Percentiles rank a stretch among this genome's conserved stretches.
Conservation (phyloP, 139 green algal genomes). For the Chlorella sp. region DNA sequence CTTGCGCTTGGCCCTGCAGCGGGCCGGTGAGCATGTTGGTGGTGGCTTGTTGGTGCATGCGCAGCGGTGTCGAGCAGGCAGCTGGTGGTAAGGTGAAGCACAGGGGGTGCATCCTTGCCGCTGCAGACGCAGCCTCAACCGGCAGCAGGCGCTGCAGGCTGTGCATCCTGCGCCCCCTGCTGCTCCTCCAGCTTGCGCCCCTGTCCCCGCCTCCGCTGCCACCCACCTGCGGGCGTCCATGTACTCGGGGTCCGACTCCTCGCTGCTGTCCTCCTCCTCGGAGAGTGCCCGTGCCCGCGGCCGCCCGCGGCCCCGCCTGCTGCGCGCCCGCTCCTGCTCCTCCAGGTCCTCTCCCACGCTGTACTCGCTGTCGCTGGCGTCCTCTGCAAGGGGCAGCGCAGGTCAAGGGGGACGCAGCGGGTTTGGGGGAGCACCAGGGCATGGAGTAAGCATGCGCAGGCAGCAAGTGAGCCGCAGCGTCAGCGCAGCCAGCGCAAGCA, state of each 20-base stretch:
- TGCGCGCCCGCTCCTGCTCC: neutral
- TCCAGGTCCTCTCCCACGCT: neutral
- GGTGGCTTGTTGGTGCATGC: too few species aligned
- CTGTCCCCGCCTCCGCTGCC: neutral
- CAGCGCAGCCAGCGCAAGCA: neutral
- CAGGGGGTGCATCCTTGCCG: too few species aligned
- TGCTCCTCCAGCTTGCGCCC: too few species aligned
- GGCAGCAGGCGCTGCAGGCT: too few species aligned
- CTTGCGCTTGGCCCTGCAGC: slow-evolving; percentile 17
- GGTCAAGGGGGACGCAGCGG: too few species aligned
- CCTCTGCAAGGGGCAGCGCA: neutral
- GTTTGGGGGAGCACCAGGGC: neutral
- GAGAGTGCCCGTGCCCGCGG: neutral
- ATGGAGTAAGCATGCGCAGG: neutral
- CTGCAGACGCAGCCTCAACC: too few species aligned
- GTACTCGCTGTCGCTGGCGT: slow-evolving; percentile 1
- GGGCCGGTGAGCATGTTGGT: too few species aligned
- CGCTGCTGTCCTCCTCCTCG: neutral
- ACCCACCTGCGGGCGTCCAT: neutral
- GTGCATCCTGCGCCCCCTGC: too few species aligned
- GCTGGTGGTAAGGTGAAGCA: too few species aligned
- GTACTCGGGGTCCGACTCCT: slow-evolving; percentile 21
- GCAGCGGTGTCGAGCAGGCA: too few species aligned
- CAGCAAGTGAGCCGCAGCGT: neutral
- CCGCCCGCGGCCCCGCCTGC: neutral